Evolutionary conservation across 2,329 filamentous ascomycete species (phyloP).

Genomic region (Celoporthe dispersa): DNA sequence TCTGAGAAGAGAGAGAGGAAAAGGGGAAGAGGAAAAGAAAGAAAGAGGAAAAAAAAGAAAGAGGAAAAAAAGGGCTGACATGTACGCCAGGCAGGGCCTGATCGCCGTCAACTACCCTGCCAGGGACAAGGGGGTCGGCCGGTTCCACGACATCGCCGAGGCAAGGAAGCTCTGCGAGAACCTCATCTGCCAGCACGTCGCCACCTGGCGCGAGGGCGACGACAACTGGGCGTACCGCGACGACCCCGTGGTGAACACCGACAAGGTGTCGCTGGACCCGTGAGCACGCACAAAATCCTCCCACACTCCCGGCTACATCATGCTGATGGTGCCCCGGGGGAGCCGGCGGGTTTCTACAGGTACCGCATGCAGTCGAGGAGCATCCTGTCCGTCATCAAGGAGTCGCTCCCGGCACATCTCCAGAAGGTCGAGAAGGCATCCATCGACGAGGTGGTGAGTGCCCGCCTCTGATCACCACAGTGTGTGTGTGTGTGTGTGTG

Average conservation of each 20-base stretch:
- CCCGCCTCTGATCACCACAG: not conserved
- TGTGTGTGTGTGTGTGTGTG: too few relatives aligned
- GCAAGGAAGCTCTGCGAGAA: slow-evolving; percentile 86
- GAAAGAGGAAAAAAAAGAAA: not conserved
- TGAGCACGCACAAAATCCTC: slow-evolving; percentile 10
- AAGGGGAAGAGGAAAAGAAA: not conserved
- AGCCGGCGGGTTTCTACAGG: too few relatives aligned
- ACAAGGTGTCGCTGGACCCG: slow-evolving; percentile 94
- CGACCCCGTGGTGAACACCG: slow-evolving; percentile 76
- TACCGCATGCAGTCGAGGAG: slow-evolving; percentile 84
- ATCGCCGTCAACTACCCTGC: slow-evolving; percentile 98
- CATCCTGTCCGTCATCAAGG: slow-evolving; percentile 81
- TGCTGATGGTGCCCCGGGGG: too few relatives aligned
- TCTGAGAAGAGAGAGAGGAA: not conserved
- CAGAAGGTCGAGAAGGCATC: slow-evolving; percentile 90
- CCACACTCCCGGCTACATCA: not conserved
- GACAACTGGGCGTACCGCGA: slow-evolving; percentile 89
- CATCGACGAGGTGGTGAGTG: slow-evolving; percentile 77
- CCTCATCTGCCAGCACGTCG: slow-evolving; percentile 87
- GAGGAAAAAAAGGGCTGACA: not conserved
- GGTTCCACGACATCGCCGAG: slow-evolving; percentile 79
- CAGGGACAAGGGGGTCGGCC: slow-evolving; percentile 75
- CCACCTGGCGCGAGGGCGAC: slow-evolving; percentile 92
- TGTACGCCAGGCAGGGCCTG: slow-evolving; percentile 71
- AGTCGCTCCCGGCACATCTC: slow-evolving; percentile 64